Conservation (phyloP, 495 filamentous ascomycete genomes). For the Penicillium parvum region DNA sequence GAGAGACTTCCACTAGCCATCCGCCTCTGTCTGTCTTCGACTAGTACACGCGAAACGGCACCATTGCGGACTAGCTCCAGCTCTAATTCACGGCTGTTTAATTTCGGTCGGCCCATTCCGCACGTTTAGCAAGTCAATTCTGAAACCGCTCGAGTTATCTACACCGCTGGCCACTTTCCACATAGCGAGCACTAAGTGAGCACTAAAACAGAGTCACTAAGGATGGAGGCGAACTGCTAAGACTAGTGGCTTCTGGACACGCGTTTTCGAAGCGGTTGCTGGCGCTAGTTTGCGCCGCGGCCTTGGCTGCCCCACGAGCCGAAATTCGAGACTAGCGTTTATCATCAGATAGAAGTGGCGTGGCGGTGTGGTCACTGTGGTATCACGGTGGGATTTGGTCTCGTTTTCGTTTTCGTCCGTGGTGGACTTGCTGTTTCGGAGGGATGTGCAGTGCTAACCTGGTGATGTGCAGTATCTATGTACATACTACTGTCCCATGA, state of each 20-base stretch:
- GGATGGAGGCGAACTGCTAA: conserved; percentile 1
- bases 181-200: no score
- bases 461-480: no score
- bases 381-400: neutral
- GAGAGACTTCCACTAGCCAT: no score
- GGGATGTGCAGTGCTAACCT: no score
- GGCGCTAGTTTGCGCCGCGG: conserved; percentile 14
- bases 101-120: conserved; percentile 22
- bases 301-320: conserved; percentile 15
- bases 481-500: no score
- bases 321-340: conserved; percentile 15
- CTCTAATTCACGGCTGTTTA: neutral
- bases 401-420: no score
- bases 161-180: no score
- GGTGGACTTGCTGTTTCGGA: neutral
- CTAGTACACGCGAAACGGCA: no score
- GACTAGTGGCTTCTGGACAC: conserved; percentile 14
- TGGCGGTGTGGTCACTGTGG: conserved; percentile 9
- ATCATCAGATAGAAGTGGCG: no score
- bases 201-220: no score
- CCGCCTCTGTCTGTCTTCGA: no score
- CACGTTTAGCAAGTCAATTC: conserved; percentile 28
- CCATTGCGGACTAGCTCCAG: no score
- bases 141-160: conserved; percentile 35
- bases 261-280: conserved; percentile 20